Conservation (phyloP, 2,329 filamentous ascomycete genomes). For the Fusarium udum region DNA sequence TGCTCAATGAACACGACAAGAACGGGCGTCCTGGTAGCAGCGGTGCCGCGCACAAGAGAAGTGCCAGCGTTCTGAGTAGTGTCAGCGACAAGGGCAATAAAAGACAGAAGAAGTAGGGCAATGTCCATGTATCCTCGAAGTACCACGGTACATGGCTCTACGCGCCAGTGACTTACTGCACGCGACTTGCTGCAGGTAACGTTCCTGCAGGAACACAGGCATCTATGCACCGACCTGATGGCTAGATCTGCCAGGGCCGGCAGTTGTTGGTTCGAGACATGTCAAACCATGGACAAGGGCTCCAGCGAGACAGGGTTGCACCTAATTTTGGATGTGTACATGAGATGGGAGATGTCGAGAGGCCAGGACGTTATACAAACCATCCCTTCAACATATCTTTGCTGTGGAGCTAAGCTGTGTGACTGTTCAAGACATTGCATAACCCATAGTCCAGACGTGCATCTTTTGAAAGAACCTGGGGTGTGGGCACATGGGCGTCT, state of each 20-base stretch:
- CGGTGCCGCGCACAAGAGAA: conserved; percentile 72
- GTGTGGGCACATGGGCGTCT: conserved; percentile 14
- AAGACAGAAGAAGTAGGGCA: conserved; percentile 61
- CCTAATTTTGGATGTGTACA: conserved; percentile 3
- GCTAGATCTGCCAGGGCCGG: conserved; percentile 19
- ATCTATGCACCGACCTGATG: conserved; percentile 8
- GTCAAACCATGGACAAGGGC: conserved; percentile 6
- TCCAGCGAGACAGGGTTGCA: conserved; percentile 14
- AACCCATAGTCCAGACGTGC: conserved; percentile 5
- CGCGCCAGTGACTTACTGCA: conserved; percentile 29
- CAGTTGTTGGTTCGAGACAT: conserved; percentile 29
- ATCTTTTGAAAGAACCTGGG: neutral
- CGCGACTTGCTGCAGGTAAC: conserved; percentile 4
- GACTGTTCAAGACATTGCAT: conserved; percentile 29
- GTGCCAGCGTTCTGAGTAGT: conserved; percentile 81
- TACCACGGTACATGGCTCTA: conserved; percentile 36
- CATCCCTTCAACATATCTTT: conserved; percentile 1
- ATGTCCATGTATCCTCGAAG: conserved; percentile 25
- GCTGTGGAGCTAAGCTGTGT: conserved; percentile 15
- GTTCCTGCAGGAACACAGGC: conserved; percentile 27
- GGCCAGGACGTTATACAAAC: conserved; percentile 6
- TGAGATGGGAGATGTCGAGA: neutral
- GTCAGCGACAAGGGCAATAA: conserved; percentile 71
- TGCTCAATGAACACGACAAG: conserved; percentile 43
- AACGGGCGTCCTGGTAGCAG: conserved; percentile 51